Evolutionary conservation across 1,139 yeast genomes (phyloP).

Genomic region (Yamadazyma oceani): DNA sequence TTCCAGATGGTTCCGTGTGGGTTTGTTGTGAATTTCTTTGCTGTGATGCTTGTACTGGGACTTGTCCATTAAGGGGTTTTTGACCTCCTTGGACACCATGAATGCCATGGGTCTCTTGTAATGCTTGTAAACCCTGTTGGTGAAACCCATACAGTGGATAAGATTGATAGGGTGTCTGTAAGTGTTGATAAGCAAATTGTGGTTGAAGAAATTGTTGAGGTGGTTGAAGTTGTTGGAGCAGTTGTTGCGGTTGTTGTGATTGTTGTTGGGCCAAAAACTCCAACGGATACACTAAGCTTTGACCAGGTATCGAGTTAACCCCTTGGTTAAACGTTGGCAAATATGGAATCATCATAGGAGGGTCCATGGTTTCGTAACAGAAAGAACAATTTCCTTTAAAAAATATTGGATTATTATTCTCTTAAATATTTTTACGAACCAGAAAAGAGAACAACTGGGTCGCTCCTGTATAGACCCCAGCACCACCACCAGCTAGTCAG

Average conservation of each 20-base stretch:
- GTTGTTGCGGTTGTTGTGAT: conserved; percentile 9
- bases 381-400: neutral
- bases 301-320: neutral
- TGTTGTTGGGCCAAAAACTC: conserved; percentile 5
- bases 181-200: conserved; percentile 8
- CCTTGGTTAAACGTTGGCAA: conserved; percentile 16
- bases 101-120: conserved; percentile 22
- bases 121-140: conserved; percentile 23
- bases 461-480: neutral
- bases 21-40: no score
- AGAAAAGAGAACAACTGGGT: no score
- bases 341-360: conserved; percentile 16
- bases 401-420: conserved; percentile 7
- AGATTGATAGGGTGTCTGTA: conserved; percentile 9
- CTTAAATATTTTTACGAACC: conserved; percentile 16
- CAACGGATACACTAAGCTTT: neutral
- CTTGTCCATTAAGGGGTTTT: no score
- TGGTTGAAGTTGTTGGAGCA: neutral
- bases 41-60: no score
- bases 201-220: conserved; percentile 19
- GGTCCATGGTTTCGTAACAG: conserved; percentile 15
- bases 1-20: no score
- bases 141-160: conserved; percentile 22
- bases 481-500: no score
- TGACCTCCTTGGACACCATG: no score